Evolutionary conservation across 306 rosid genomes (phyloP).

Genomic region (Prunus dulcis): DNA sequence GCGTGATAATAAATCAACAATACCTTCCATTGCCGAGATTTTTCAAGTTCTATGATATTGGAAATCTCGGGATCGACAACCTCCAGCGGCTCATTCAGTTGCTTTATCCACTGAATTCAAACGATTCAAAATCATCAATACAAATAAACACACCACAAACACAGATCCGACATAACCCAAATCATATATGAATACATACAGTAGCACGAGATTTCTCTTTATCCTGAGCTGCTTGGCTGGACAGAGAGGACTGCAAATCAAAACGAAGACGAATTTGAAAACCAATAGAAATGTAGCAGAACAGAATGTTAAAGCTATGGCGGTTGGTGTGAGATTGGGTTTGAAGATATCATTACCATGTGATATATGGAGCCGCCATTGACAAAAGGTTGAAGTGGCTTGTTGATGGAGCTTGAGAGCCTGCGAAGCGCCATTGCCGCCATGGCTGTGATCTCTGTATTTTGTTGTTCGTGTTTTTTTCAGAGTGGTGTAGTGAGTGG

Average conservation of each 20-base stretch:
- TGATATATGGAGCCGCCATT: conserved; percentile 44
- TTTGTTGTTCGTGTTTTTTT: neutral
- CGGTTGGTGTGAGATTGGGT: neutral
- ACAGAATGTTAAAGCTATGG: neutral
- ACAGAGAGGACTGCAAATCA: conserved; percentile 59
- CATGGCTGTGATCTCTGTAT: neutral
- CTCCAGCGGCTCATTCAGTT: conserved; percentile 77
- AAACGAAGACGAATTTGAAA: neutral
- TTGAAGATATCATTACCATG: conserved; percentile 33
- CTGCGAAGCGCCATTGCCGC: conserved; percentile 78
- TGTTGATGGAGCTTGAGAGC: conserved; percentile 44
- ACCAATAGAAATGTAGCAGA: neutral
- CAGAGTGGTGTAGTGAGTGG: neutral
- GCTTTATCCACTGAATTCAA: conserved; percentile 68
- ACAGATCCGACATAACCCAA: conserved; percentile 7
- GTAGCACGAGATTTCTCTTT: conserved; percentile 50
- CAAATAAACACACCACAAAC: conserved; percentile 4
- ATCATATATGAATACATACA: conserved; percentile 35
- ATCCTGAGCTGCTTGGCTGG: conserved; percentile 38
- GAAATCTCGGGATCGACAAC: conserved; percentile 73
- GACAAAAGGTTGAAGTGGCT: conserved; percentile 31
- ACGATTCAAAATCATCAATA: conserved; percentile 7
- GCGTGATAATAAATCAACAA: neutral
- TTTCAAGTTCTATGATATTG: conserved; percentile 83
- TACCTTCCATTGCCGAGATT: conserved; percentile 94